Base-by-base conservation (phyloP, 495 filamentous ascomycete genomes). In the Penicillium coffeae region DNA sequence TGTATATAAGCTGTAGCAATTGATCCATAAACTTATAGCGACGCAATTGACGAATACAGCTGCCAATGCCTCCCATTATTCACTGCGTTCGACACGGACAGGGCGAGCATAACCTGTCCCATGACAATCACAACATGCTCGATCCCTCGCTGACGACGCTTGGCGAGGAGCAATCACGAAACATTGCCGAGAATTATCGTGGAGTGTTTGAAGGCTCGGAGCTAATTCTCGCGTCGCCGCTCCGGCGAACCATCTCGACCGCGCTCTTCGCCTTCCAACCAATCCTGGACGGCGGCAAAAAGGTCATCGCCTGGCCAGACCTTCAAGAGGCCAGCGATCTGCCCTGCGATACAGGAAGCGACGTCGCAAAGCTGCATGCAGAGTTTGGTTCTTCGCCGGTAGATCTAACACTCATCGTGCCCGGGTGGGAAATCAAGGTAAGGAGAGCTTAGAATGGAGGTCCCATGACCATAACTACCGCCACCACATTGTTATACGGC, bases 211-310 rank as follows among this genome's bases (percentile, higher is more conserved):
- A 51, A 3, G 48, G 47, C 18, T 61, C 88, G 60, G 79, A 81
- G 2, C 75, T 87, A 44, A 70, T 92, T 2, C 75, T 89, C 21
- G 76, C 86, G 21, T 90, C 87, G 0, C 89, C 89, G 1, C 69
- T 92, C 41, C 79, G 81, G 9, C 81, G 89, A 27, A 88, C 89
- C 1, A 65, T 94, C 8, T 79, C 83, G 56, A 92, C 89, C 0
- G 78, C 80, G n/a, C 69, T 90, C 7, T 59, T 77, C 25, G 76
- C 73, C 16, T 91, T 92, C 65, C 55, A 58, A 20, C 62, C 77
- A 2, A 48, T 64, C 4, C 37, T 47, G 3, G 27, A 42, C 13
- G 22, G 14, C 4, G n/a, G 36, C 1, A 14, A 10, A 7, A 65
- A 64, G 13, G 58, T 90, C 33, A 70, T 85, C 39, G 78, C 82